phyloP scores from a whole-genome alignment of 257 asterid genomes.

The Marsdenia floribunda region DNA sequence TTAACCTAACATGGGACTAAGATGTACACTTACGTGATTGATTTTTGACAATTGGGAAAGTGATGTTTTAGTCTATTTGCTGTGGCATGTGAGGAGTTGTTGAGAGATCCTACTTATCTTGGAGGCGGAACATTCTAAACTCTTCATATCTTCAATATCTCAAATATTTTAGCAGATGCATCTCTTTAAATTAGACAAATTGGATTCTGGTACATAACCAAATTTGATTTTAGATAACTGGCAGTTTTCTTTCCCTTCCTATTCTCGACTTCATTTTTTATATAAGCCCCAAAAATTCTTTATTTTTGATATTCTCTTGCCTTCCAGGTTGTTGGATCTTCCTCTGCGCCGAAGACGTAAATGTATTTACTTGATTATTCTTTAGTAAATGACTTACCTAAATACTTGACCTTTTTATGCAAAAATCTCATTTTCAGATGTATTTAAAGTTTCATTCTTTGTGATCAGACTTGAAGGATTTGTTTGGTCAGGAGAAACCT shows the following conservation, averaged over 20 bases:
- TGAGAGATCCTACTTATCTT: background rate
- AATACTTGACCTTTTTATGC: conserved; percentile 5
- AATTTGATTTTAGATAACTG: background rate
- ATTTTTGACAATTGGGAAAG: background rate
- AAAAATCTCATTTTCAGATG: conserved; percentile 9
- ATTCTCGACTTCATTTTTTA: background rate
- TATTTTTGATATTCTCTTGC: conserved; percentile 9
- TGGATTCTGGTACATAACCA: background rate
- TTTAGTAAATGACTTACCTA: background rate
- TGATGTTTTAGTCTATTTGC: background rate
- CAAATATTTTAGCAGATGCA: background rate
- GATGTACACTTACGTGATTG: background rate
- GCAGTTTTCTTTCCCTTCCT: background rate
- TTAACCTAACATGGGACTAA: background rate
- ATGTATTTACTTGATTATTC: conserved; percentile 40
- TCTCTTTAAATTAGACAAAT: background rate
- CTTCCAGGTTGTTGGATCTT: conserved; percentile 69
- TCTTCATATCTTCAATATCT: background rate
- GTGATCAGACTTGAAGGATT: conserved; percentile 56
- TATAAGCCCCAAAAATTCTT: background rate
- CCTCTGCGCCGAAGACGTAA: conserved; percentile 73
- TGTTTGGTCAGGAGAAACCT: conserved; percentile 56
- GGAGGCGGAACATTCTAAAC: background rate
- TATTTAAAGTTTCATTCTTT: conserved; percentile 21
- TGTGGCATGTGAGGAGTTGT: background rate